These are phyloP conservation scores for Porcisia deanei DNA, from an alignment of 208 protist species.

Conservation along the genomic window DNA sequence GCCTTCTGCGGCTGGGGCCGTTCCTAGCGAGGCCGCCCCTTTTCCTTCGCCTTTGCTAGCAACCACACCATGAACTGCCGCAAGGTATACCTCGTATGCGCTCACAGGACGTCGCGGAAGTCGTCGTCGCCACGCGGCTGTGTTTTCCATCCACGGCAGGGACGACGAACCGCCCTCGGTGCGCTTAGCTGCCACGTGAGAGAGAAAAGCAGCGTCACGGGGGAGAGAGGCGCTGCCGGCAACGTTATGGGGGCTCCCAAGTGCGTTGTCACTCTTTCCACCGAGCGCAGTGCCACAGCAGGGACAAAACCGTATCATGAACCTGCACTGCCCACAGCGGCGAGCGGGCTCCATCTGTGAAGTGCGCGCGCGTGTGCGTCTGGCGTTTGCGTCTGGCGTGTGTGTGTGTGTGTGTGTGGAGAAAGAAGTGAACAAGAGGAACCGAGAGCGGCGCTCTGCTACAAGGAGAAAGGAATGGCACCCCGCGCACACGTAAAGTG, in stretches of 20 bases:
- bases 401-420: neutral
- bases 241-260: neutral
- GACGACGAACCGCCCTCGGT: neutral
- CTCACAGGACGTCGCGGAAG: conserved; percentile 18
- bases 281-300: conserved; percentile 31
- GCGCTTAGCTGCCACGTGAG: neutral
- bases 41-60: conserved; percentile 5
- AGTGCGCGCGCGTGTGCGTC: neutral
- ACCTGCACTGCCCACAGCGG: conserved; percentile 22
- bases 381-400: no score
- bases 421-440: neutral
- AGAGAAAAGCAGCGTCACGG: neutral
- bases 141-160: neutral
- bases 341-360: neutral
- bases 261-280: neutral
- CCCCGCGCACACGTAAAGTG: neutral
- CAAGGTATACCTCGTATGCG: conserved; percentile 26
- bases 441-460: neutral
- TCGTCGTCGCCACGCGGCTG: neutral
- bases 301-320: conserved; percentile 28
- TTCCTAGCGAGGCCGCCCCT: neutral
- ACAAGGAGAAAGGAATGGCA: neutral
- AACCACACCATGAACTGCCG: conserved; percentile 24
- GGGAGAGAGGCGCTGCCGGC: neutral
- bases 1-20: conserved; percentile 4